A percentile compares a stretch with the other conserved stretches of the same genome.
These are phyloP conservation scores for Scopulariopsis brevicaulis DNA, from an alignment of 2,329 filamentous ascomycete genomes.

Conservation along the genomic window DNA sequence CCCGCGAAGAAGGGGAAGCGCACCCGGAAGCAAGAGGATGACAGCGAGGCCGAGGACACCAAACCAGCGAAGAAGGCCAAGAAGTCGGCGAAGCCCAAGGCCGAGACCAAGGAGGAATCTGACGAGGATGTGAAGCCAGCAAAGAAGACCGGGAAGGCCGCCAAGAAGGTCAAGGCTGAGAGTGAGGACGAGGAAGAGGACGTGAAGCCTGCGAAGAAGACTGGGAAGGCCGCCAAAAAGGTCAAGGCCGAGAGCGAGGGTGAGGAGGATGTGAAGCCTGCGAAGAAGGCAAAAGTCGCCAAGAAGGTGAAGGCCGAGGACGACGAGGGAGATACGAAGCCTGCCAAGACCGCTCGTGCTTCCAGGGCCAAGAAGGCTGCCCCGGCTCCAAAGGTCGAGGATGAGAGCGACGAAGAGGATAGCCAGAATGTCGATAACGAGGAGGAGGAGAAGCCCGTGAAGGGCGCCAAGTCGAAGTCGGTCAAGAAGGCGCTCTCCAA, in stretches of 20 bases:
- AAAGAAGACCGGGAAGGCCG: not conserved
- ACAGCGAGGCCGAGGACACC: slow-evolving; percentile 9
- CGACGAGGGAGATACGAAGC: slow-evolving; percentile 11
- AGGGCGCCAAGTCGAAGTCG: slow-evolving; percentile 1
- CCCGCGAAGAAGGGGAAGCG: slow-evolving; percentile 9
- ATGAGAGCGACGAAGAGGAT: slow-evolving; percentile 20
- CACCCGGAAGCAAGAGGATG: slow-evolving; percentile 7
- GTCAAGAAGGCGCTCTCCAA: not conserved
- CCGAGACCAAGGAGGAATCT: slow-evolving; percentile 18
- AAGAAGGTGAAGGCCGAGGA: slow-evolving; percentile 9
- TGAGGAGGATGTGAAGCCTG: slow-evolving; percentile 13
- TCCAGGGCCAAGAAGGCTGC: slow-evolving; percentile 20
- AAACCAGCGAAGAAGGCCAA: slow-evolving; percentile 14
- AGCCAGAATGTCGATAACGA: slow-evolving; percentile 7
- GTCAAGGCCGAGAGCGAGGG: slow-evolving; percentile 17
- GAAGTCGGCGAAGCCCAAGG: slow-evolving; percentile 20
- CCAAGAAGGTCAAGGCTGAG: slow-evolving; percentile 16
- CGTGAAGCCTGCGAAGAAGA: not conserved
- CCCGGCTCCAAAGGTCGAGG: slow-evolving; percentile 19
- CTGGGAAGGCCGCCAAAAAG: slow-evolving; percentile 6
- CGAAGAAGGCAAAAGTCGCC: slow-evolving; percentile 17
- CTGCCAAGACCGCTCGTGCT: slow-evolving; percentile 11
- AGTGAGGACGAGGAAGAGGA: not conserved
- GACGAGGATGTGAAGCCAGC: slow-evolving; percentile 22
- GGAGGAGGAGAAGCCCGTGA: slow-evolving; percentile 1